Percentiles rank a stretch among this genome's conserved stretches.
These are phyloP conservation scores for Juglanconis sp. DNA, from an alignment of 2,329 filamentous ascomycete genomes.

Conservation along the genomic window DNA sequence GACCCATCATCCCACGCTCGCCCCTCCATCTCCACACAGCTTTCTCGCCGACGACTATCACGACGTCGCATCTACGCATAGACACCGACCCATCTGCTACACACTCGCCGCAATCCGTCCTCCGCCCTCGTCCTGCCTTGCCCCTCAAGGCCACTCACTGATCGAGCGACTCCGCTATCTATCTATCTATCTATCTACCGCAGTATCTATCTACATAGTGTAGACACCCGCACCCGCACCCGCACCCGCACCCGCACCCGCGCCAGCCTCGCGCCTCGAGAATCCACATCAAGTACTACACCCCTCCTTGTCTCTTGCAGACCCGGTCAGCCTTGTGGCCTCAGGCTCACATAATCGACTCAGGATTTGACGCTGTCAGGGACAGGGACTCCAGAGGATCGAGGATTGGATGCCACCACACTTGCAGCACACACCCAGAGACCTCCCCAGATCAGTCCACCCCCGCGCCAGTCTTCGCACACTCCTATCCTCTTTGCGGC, in stretches of 20 bases:
- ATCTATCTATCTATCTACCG: too few relatives aligned
- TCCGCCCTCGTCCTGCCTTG: too few relatives aligned
- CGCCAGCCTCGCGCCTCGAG: not conserved
- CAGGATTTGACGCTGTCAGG: not conserved
- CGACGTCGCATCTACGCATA: too few relatives aligned
- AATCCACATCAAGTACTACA: not conserved
- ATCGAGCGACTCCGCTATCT: too few relatives aligned
- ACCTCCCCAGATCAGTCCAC: not conserved
- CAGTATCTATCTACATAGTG: too few relatives aligned
- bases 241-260: not conserved
- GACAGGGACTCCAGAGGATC: not conserved
- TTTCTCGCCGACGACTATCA: too few relatives aligned
- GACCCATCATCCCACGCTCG: not conserved
- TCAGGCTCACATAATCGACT: not conserved
- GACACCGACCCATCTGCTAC: too few relatives aligned
- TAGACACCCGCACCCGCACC: not conserved
- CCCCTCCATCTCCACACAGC: too few relatives aligned
- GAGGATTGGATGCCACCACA: slow-evolving; percentile 9
- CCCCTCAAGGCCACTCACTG: too few relatives aligned
- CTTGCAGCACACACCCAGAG: not conserved
- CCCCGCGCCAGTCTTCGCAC: not conserved
- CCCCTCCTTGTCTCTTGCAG: not conserved
- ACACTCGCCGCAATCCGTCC: too few relatives aligned
- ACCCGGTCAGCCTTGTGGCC: not conserved
- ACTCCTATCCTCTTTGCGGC: not conserved